Base-by-base conservation (phyloP, 305 asterid species). In the Caryopteris hybrid region DNA sequence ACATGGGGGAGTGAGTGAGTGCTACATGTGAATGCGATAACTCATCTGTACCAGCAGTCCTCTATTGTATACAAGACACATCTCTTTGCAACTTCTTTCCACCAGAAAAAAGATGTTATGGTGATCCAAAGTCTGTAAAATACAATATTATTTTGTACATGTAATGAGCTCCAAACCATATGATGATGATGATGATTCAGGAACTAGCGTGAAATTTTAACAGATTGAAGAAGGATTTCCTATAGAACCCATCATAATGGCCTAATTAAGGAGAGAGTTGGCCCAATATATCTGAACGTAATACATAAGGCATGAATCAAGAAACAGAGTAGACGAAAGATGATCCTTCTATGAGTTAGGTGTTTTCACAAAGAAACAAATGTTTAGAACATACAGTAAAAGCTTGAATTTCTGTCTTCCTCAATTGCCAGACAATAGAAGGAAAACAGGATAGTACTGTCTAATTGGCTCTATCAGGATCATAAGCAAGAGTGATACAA, bases 81-180 rank as follows among this genome's bases (percentile, higher is more conserved):
- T 16, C 39, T 42, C n/a, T 3, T 3, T 61, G 54, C 13, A 11
- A 61, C 53, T 50, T 50, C 31, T 20, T 8, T 50, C 17, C 18
- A 68, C 66, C 73, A 56, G 38, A 41, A 27, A 41, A 42, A 41
- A 45, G 33, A 67, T 17, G 34, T 54, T 59, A 45, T 6, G 21
- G 45, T 34, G n/a, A 38, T 23, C 53, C 52, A 62, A n/a, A 36
- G 43, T 39, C 36, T 29, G 38, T 51, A 42, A n/a, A 21, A 14
- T 2, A 42, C 8, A 29, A 11, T 33, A 42, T 38, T 10, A 14
- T 13, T 13, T 31, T n/a, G 60, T 47, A 33, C 2, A 33, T 34
- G 5, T 34, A 34, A 38, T 56, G 18, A 57, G 43, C 51, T 68
- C 16, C 45, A 71, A 62, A 51, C 47, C 6, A 56, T 6, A 29